Evolutionary conservation across 768 basidiomycete species (phyloP).

Genomic region (Naganishia kalamii): DNA sequence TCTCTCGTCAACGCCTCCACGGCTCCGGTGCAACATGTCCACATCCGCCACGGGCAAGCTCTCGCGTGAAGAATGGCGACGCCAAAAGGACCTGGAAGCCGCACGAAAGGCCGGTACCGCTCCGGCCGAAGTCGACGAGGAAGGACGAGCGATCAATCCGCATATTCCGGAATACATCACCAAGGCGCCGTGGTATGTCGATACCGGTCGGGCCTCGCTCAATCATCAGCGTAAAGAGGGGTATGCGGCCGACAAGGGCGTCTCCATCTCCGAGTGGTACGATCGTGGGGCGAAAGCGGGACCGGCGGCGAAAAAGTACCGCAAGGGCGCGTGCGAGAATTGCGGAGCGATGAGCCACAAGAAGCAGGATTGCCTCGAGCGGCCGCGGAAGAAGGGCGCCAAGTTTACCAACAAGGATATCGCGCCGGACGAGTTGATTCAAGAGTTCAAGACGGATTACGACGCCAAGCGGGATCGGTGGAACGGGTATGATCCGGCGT

Average conservation of each 20-base stretch:
- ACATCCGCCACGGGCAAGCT: conserved; percentile 62
- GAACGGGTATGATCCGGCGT: conserved; percentile 92
- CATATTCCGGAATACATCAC: conserved; percentile 99
- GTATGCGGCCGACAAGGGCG: conserved; percentile 49
- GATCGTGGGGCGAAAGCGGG: conserved; percentile 65
- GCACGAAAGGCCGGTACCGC: conserved; percentile 98
- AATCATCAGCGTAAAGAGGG: conserved; percentile 73
- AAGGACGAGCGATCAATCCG: conserved; percentile 93
- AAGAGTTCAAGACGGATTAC: conserved; percentile 64
- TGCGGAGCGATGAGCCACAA: conserved; percentile 96
- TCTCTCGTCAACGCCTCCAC: not conserved
- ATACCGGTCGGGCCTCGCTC: conserved; percentile 85
- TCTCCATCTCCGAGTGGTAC: conserved; percentile 83
- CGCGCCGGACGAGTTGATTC: conserved; percentile 81
- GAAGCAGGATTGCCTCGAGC: conserved; percentile 83
- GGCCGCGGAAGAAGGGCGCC: conserved; percentile 92
- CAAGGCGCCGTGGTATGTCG: conserved; percentile 97
- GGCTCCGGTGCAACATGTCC: not conserved
- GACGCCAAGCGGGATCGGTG: conserved; percentile 95
- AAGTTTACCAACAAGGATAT: conserved; percentile 86
- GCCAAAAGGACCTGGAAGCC: conserved; percentile 94
- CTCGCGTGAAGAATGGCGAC: conserved; percentile 86
- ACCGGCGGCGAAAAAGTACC: conserved; percentile 90
- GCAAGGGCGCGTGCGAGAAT: conserved; percentile 98
- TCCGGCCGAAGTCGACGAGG: conserved; percentile 87